A percentile compares a stretch with the other conserved stretches of the same genome.
phyloP scores from a whole-genome alignment of 257 asterid species.

The Penstemon davidsonii region DNA sequence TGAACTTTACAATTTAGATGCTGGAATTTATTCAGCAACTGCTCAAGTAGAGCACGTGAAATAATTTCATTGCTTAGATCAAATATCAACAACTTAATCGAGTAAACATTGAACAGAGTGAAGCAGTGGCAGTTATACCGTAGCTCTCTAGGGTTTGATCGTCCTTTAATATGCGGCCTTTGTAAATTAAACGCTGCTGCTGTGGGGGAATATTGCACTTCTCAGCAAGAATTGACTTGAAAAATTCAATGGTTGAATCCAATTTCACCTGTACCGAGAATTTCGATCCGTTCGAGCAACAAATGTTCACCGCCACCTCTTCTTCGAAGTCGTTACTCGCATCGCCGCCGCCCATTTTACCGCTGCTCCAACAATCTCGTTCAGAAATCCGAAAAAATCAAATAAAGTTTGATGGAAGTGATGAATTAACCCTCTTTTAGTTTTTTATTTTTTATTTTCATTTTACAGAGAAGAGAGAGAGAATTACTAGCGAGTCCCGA shows the following conservation, averaged over 20 bases:
- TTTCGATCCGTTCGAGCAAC: slow-evolving; percentile 52
- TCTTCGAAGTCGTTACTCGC: slow-evolving; percentile 31
- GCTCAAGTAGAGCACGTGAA: background rate
- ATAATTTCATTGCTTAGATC: background rate
- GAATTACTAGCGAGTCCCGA: too few relatives aligned
- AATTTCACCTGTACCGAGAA: slow-evolving; percentile 43
- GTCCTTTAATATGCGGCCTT: slow-evolving; percentile 67
- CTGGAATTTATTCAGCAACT: background rate
- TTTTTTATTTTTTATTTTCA: too few relatives aligned
- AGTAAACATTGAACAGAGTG: background rate
- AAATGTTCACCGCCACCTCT: slow-evolving; percentile 44
- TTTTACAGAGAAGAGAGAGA: too few relatives aligned
- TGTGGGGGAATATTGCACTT: slow-evolving; percentile 49
- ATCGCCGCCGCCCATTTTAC: slow-evolving; percentile 53
- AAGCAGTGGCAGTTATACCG: slow-evolving; percentile 33
- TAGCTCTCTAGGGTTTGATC: slow-evolving; percentile 59
- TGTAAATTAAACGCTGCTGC: slow-evolving; percentile 59
- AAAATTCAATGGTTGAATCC: slow-evolving; percentile 47
- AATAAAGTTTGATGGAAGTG: background rate
- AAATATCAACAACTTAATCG: background rate
- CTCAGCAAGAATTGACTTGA: slow-evolving; percentile 48
- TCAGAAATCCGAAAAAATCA: background rate
- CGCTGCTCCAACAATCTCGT: slow-evolving; percentile 1
- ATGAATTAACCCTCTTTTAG: too few relatives aligned
- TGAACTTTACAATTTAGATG: background rate